These are phyloP conservation scores for Paramecium tetraurelia DNA, from an alignment of 73 alveolate genomes.

Conservation along the genomic window DNA sequence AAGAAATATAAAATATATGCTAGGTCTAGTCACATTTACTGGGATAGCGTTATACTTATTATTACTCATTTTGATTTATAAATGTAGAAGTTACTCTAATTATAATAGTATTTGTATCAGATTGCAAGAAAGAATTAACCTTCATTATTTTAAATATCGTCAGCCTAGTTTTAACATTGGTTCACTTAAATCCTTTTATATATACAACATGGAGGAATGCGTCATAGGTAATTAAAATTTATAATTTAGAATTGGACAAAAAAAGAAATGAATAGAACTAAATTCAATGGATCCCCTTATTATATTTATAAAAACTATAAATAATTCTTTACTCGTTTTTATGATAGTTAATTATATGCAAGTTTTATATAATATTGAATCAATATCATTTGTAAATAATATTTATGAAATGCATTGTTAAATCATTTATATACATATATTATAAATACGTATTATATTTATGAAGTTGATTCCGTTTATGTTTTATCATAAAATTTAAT, in stretches of 20 bases:
- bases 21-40: background rate
- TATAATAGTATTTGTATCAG: background rate
- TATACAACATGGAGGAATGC: conserved; percentile 2
- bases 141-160: background rate
- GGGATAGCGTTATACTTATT: background rate
- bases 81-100: background rate
- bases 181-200: background rate
- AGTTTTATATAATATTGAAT: background rate
- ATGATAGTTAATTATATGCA: conserved; percentile 1
- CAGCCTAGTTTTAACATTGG: background rate
- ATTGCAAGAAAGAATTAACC: background rate
- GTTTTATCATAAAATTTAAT: background rate
- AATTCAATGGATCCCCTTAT: background rate
- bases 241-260: background rate
- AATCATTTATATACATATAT: background rate
- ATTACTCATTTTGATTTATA: background rate
- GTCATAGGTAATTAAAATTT: background rate
- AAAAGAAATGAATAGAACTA: background rate
- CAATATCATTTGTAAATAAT: background rate
- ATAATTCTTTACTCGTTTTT: background rate
- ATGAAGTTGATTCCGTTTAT: no score
- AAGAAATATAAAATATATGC: conserved; percentile 30
- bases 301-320: background rate
- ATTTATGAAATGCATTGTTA: background rate
- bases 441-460: no score